Conservation (phyloP, 331 rosid genomes). For the Stylosanthes scabra region DNA sequence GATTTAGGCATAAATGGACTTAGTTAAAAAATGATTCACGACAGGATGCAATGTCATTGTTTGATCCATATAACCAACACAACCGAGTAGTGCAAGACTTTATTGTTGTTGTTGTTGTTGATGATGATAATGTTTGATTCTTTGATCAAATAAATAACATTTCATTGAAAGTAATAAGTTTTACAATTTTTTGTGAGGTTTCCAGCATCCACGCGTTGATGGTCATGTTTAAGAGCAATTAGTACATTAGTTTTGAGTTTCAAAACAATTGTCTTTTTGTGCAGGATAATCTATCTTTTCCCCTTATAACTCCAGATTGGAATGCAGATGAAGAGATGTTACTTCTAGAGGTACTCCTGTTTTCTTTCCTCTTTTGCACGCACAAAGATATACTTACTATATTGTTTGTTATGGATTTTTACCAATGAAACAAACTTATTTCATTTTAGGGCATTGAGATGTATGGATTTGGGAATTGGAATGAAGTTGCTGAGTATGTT, state of each 20-base stretch:
- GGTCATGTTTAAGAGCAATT: neutral
- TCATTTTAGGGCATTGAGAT: constrained; percentile 74
- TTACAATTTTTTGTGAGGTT: constrained; percentile 7
- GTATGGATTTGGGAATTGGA: constrained; percentile 94
- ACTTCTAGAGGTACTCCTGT: constrained; percentile 68
- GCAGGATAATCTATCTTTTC: constrained; percentile 92
- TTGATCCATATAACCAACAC: no score
- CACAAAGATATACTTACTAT: neutral
- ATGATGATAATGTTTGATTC: no score
- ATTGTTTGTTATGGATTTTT: constrained; percentile 22
- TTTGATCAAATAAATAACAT: neutral
- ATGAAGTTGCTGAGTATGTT: constrained; percentile 79
- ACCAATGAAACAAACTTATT: constrained; percentile 20
- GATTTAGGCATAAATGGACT: no score
- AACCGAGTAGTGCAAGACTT: no score
- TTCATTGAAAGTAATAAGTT: constrained; percentile 20
- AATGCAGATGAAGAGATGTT: constrained; percentile 86
- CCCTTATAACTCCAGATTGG: constrained; percentile 88
- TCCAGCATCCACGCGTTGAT: neutral
- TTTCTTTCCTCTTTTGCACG: neutral
- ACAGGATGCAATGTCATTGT: no score
- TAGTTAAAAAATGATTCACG: no score
- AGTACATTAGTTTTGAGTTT: constrained; percentile 4
- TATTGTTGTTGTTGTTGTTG: no score
- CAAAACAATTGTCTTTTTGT: constrained; percentile 4